These are phyloP conservation scores for Lactarius akahatsu DNA, from an alignment of 768 basidiomycete species.

Conservation along the genomic window DNA sequence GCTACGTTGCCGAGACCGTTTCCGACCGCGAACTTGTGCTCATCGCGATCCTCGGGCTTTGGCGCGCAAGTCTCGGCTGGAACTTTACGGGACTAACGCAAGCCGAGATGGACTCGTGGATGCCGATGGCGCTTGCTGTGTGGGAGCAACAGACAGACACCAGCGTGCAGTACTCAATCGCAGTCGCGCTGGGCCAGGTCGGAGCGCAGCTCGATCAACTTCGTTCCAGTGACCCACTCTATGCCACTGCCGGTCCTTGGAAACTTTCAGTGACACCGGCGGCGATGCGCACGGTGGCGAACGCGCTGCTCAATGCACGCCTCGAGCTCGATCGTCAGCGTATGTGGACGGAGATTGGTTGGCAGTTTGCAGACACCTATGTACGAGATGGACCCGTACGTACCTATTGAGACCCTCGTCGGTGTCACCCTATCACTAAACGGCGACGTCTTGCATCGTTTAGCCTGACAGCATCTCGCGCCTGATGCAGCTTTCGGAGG, in stretches of 20 bases:
- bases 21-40: constrained; percentile 69
- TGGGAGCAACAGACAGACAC: constrained; percentile 66
- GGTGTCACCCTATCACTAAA: neutral
- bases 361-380: constrained; percentile 55
- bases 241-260: constrained; percentile 42
- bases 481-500: constrained; percentile 49
- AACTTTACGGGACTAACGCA: constrained; percentile 47
- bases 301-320: constrained; percentile 59
- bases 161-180: constrained; percentile 61
- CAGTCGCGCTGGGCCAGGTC: constrained; percentile 49
- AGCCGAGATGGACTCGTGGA: constrained; percentile 48
- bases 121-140: constrained; percentile 47
- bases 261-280: constrained; percentile 40
- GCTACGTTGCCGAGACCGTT: constrained; percentile 56
- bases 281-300: constrained; percentile 47
- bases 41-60: constrained; percentile 66
- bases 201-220: constrained; percentile 47
- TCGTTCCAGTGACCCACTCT: constrained; percentile 41
- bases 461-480: constrained; percentile 42
- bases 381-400: constrained; percentile 16
- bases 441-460: constrained; percentile 2
- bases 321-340: constrained; percentile 61
- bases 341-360: constrained; percentile 60
- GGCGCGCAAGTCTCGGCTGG: constrained; percentile 58
- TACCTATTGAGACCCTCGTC: neutral